Evolutionary conservation across 2,329 filamentous ascomycete species (phyloP).

Genomic region (Fusarium virguliforme): DNA sequence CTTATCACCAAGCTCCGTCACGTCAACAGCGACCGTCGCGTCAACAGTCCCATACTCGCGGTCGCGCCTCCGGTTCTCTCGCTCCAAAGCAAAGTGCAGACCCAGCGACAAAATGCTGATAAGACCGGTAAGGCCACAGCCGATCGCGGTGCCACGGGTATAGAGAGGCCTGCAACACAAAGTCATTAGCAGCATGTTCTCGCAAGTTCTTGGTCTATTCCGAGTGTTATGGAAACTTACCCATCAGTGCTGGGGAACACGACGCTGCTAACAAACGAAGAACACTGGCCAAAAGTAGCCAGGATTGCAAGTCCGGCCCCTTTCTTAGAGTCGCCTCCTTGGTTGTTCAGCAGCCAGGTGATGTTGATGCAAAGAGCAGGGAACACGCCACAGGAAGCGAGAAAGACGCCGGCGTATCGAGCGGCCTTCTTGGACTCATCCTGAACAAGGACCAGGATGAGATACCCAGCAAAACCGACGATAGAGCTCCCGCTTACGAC

Average conservation of each 20-base stretch:
- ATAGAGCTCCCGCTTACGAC: constrained; percentile 18
- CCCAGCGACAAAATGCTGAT: constrained; percentile 18
- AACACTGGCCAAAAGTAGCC: constrained; percentile 30
- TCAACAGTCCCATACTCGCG: constrained; percentile 16
- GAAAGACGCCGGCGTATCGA: constrained; percentile 22
- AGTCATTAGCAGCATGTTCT: neutral
- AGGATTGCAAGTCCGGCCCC: constrained; percentile 33
- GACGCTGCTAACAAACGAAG: constrained; percentile 31
- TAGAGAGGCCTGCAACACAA: constrained; percentile 17
- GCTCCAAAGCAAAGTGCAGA: constrained; percentile 24
- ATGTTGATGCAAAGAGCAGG: constrained; percentile 34
- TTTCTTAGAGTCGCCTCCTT: constrained; percentile 34
- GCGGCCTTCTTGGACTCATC: constrained; percentile 16
- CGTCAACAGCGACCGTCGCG: constrained; percentile 10
- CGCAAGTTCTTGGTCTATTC: neutral
- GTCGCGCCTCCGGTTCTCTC: constrained; percentile 27
- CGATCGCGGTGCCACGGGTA: constrained; percentile 20
- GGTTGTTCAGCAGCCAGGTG: constrained; percentile 37
- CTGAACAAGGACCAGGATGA: constrained; percentile 20
- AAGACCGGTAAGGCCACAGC: constrained; percentile 23
- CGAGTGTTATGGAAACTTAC: neutral
- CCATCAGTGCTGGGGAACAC: constrained; percentile 30
- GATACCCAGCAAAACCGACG: constrained; percentile 16
- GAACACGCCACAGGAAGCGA: constrained; percentile 33
- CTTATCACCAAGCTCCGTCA: constrained; percentile 27